These are phyloP conservation scores for Rhodamnia argentea DNA, from an alignment of 345 rosid species.

Conservation along the genomic window DNA sequence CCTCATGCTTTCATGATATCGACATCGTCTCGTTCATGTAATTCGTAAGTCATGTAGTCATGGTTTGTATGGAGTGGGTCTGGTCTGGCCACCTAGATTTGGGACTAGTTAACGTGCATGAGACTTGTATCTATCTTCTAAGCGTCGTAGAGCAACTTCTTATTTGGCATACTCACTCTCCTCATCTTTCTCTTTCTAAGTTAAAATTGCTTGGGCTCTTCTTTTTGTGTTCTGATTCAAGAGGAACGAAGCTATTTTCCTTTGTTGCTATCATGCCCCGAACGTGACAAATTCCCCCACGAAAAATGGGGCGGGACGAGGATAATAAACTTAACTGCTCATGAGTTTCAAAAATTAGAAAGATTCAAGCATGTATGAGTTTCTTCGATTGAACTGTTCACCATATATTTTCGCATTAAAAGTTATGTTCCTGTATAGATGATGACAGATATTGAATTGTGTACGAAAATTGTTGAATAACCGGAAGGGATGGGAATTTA, in stretches of 20 bases:
- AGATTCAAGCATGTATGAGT: background rate
- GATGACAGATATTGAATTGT: background rate
- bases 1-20: background rate
- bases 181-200: background rate
- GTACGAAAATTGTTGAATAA: background rate
- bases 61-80: background rate
- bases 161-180: background rate
- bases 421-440: background rate
- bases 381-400: background rate
- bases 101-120: background rate
- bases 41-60: background rate
- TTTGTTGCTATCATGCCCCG: background rate
- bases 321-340: background rate
- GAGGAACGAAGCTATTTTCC: background rate
- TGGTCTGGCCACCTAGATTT: background rate
- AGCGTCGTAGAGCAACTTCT: background rate
- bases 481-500: background rate
- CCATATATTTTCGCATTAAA: background rate
- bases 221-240: background rate
- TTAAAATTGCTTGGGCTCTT: background rate
- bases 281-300: background rate
- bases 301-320: background rate
- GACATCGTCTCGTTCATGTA: background rate
- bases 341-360: background rate
- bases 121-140: background rate